Percentiles rank a stretch among this genome's conserved stretches.
Conservation (phyloP, 78 protist species). For the Mastigamoeba balamuthi region DNA sequence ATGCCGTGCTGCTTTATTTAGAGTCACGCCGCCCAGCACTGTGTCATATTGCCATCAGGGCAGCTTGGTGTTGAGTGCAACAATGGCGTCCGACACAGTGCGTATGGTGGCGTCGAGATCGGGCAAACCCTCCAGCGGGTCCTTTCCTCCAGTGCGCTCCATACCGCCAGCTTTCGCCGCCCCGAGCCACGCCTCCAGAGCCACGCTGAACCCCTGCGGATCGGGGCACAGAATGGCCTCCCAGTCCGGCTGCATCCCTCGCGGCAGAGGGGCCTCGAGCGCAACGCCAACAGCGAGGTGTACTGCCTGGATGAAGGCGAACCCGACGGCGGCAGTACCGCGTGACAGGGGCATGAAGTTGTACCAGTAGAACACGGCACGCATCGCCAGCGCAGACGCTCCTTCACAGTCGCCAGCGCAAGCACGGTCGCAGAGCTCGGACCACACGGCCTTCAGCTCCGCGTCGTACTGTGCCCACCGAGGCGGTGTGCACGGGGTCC, state of each 20-base stretch:
- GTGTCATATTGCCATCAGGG: too few species aligned
- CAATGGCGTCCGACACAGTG: too few species aligned
- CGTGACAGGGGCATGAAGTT: constrained; percentile 71
- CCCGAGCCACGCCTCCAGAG: constrained; percentile 18
- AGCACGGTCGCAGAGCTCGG: not conserved
- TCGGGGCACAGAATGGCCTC: constrained; percentile 41
- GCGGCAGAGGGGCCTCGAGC: constrained; percentile 3
- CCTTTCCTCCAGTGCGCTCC: too few species aligned
- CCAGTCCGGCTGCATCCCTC: constrained; percentile 48
- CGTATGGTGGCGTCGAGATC: too few species aligned
- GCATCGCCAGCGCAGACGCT: too few species aligned
- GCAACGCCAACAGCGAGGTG: constrained; percentile 37
- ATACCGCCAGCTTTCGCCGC: too few species aligned
- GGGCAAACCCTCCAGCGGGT: too few species aligned
- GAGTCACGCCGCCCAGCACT: too few species aligned
- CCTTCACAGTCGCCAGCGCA: not conserved
- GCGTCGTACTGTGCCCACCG: constrained; percentile 43
- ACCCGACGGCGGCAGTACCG: constrained; percentile 59
- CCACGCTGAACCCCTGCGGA: constrained; percentile 4
- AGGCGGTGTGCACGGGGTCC: constrained; percentile 63
- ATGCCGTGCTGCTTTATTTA: too few species aligned
- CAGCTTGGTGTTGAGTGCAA: too few species aligned
- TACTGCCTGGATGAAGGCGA: constrained; percentile 17
- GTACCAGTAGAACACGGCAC: constrained; percentile 70
- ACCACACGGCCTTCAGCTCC: constrained; percentile 21